These are phyloP conservation scores for Stephanodiscus triporus DNA, from an alignment of 108 stramenopile genomes.

Conservation along the genomic window DNA sequence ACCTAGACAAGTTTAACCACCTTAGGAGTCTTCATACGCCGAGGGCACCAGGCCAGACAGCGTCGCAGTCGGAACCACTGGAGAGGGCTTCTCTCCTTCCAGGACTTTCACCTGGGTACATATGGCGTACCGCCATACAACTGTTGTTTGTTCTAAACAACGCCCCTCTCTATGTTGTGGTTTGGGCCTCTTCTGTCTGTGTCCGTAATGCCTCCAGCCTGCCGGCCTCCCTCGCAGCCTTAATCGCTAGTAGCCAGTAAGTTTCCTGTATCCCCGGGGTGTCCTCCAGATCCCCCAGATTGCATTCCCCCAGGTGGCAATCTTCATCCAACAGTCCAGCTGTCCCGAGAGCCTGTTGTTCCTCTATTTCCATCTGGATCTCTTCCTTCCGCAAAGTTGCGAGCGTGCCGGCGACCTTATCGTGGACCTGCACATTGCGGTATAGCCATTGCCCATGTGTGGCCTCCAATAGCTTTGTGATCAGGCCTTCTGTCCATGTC, in stretches of 20 bases:
- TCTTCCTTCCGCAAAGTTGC: neutral
- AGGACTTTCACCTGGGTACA: constrained; percentile 5
- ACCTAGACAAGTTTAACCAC: neutral
- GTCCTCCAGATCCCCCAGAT: neutral
- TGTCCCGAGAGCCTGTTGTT: neutral
- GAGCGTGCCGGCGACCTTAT: neutral
- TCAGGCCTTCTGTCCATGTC: too few relatives aligned
- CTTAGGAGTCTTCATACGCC: neutral
- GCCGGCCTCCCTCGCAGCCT: too few relatives aligned
- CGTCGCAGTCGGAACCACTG: neutral
- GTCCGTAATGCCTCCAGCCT: too few relatives aligned
- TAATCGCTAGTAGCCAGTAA: too few relatives aligned
- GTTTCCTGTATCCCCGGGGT: too few relatives aligned
- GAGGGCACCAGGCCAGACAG: neutral
- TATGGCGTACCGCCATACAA: too few relatives aligned
- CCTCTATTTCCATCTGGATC: neutral
- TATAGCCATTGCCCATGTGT: constrained; percentile 7
- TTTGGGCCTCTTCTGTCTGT: too few relatives aligned
- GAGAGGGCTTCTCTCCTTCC: neutral
- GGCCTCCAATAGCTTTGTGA: too few relatives aligned
- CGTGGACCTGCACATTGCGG: constrained; percentile 1
- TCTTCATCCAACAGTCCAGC: constrained; percentile 7
- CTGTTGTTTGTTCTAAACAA: neutral
- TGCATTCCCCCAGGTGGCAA: neutral
- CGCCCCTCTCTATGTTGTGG: neutral